Percentiles rank a stretch among this genome's conserved stretches.
Evolutionary conservation across 768 basidiomycete genomes (phyloP).

Genomic region (Trametes gibbosa): DNA sequence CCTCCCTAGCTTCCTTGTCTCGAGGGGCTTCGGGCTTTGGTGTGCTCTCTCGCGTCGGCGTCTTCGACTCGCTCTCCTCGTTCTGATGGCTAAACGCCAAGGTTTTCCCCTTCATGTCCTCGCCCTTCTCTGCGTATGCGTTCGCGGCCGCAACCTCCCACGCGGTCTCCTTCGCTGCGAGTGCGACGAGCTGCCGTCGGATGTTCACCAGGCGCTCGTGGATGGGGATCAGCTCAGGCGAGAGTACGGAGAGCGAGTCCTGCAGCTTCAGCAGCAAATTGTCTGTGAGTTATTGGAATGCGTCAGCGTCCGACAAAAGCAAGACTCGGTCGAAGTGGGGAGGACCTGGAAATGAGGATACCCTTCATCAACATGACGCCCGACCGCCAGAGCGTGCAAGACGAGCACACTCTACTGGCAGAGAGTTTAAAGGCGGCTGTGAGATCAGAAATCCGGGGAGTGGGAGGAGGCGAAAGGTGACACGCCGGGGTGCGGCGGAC

Average conservation of each 20-base stretch:
- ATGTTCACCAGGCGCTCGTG: slow-evolving; percentile 87
- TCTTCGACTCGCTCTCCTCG: slow-evolving; percentile 22
- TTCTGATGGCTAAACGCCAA: slow-evolving; percentile 2
- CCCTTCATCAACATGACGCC: slow-evolving; percentile 8
- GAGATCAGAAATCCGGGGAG: slow-evolving; percentile 9
- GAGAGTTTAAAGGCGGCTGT: slow-evolving; percentile 8
- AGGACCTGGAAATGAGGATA: slow-evolving; percentile 16
- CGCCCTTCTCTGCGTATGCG: background rate
- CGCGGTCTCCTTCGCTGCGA: slow-evolving; percentile 84
- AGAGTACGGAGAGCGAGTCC: slow-evolving; percentile 82
- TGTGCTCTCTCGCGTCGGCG: slow-evolving; percentile 27
- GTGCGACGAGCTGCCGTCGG: slow-evolving; percentile 82
- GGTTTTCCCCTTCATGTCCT: slow-evolving; percentile 4
- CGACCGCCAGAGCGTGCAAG: background rate
- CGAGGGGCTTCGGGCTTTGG: slow-evolving; percentile 16
- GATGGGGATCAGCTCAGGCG: slow-evolving; percentile 85
- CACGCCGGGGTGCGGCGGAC: background rate
- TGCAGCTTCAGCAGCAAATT: slow-evolving; percentile 73
- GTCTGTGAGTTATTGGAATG: slow-evolving; percentile 44
- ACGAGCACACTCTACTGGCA: background rate
- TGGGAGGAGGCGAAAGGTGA: background rate
- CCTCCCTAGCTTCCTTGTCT: slow-evolving; percentile 11
- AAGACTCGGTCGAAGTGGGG: background rate
- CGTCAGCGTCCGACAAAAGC: background rate
- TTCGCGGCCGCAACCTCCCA: slow-evolving; percentile 49